phyloP scores from a whole-genome alignment of 176 grass and related monocot genomes.

The Melocanna baccifera region DNA sequence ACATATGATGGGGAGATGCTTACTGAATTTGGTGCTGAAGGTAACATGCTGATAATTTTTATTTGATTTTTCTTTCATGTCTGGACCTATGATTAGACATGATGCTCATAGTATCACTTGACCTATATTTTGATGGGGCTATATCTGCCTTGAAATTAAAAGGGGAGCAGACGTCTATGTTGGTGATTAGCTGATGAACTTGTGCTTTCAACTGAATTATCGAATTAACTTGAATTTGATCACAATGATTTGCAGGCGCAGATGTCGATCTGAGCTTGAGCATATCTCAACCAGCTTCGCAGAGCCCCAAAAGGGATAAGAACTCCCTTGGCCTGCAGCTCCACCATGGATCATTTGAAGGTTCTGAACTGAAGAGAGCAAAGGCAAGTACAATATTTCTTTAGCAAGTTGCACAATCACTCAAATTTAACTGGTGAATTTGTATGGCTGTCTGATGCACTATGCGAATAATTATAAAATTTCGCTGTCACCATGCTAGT shows the following conservation, averaged over 20 bases:
- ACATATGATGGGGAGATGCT: conserved; percentile 69
- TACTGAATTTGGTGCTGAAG: conserved; percentile 50
- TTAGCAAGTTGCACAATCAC: neutral
- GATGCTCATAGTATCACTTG: neutral
- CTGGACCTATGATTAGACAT: neutral
- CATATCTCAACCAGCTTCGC: conserved; percentile 76
- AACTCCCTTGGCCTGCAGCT: conserved; percentile 45
- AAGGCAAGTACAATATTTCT: conserved; percentile 26
- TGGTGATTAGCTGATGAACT: neutral
- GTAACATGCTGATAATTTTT: conserved; percentile 27
- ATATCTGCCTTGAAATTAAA: neutral
- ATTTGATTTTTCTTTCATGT: neutral
- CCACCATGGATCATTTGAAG: conserved; percentile 48
- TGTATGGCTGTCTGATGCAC: neutral
- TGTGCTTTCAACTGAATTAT: neutral
- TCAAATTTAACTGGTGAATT: conserved; percentile 12
- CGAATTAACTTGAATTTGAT: neutral
- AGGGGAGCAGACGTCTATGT: neutral
- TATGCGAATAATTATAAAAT: conserved; percentile 5
- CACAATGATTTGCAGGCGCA: conserved; percentile 20
- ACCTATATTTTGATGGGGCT: neutral
- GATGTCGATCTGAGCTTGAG: conserved; percentile 90
- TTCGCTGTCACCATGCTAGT: conserved; percentile 39
- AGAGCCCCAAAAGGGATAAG: conserved; percentile 63
- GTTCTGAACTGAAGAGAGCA: conserved; percentile 47